Base-by-base conservation (phyloP, 257 asterid genomes). In the Euphrasia confusa region DNA sequence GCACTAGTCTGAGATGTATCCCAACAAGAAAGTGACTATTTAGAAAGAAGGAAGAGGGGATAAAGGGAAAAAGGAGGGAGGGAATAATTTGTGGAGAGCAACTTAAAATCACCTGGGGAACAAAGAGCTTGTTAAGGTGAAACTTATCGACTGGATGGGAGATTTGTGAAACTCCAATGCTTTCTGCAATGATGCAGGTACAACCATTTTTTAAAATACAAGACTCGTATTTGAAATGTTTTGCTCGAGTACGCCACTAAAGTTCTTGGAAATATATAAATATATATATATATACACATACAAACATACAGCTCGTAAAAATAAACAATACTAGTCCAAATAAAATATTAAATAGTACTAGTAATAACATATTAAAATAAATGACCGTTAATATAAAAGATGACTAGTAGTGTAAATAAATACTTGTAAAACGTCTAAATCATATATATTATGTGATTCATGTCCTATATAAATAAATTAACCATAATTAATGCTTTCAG, bases 41-140 rank as follows among this genome's bases (percentile, higher is more conserved):
- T 12, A 45, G 7, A 12, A 45, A 45, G 14, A n/a, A 45, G 14
- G 15, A 42, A 3, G 28, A 71, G 48, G 6, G 47, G 5, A 18
- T 50, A 66, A 50, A 37, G 42, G 42, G 42, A 60, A 49, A 30
- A 70, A 61, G 65, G 62, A 60, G 61, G 37, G 14, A 27, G 39
- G 42, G 12, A 28, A 60, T 35, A 60, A 48, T 47, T 44, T 30
- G 60, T 1, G 28, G 66, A n/a, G 60, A 39, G 44, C 35, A 66
- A 60, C 63, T 48, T 37, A 60, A 53, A 72, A 78, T 59, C 72
- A 91, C 98, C 90, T 57, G 71, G 69, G 86, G 65, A 58, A 57
- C 40, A 63, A 66, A 68, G 72, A 64, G 74, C 75, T 77, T 77
- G 54, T 76, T 78, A 66, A 70, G 74, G 67, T 66, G 75, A 75